phyloP scores from a whole-genome alignment of 1,284 basidiomycete genomes.

The Hypsizygus ulmarius region DNA sequence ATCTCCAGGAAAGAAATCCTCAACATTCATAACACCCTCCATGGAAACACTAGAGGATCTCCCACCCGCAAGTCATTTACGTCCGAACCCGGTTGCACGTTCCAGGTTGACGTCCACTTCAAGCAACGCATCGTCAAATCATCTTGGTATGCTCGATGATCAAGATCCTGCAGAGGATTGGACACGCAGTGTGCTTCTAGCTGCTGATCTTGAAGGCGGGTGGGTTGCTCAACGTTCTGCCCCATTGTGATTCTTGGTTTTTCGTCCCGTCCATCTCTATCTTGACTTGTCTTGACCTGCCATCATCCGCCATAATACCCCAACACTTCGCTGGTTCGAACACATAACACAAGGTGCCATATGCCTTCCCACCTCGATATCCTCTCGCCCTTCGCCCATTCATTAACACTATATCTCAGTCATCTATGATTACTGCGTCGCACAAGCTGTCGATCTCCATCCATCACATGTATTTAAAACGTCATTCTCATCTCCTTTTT shows the following conservation, averaged over 20 bases:
- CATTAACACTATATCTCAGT: too few species aligned
- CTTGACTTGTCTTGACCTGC: background rate
- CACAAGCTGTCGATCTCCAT: too few species aligned
- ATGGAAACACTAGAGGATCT: conserved; percentile 8
- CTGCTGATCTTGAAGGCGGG: conserved; percentile 40
- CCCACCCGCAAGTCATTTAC: conserved; percentile 24
- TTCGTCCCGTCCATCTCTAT: too few species aligned
- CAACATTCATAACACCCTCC: conserved; percentile 21
- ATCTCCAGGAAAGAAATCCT: conserved; percentile 26
- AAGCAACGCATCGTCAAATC: conserved; percentile 39
- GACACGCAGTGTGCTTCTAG: conserved; percentile 57
- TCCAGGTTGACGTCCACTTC: conserved; percentile 21
- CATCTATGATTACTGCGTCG: too few species aligned
- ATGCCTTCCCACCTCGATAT: too few species aligned
- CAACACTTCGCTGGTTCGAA: background rate
- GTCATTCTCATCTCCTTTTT: too few species aligned
- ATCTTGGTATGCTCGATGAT: conserved; percentile 42
- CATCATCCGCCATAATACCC: background rate
- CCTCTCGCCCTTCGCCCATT: too few species aligned
- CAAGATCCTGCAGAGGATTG: conserved; percentile 51
- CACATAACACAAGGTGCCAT: too few species aligned
- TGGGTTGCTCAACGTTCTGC: conserved; percentile 13
- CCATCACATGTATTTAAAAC: too few species aligned
- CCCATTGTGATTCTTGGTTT: background rate
- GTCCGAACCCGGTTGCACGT: conserved; percentile 25